A percentile compares a stretch with the other conserved stretches of the same genome.
Evolutionary conservation across 2,329 filamentous ascomycete species (phyloP).

Genomic region (Hypoxylon sp.): DNA sequence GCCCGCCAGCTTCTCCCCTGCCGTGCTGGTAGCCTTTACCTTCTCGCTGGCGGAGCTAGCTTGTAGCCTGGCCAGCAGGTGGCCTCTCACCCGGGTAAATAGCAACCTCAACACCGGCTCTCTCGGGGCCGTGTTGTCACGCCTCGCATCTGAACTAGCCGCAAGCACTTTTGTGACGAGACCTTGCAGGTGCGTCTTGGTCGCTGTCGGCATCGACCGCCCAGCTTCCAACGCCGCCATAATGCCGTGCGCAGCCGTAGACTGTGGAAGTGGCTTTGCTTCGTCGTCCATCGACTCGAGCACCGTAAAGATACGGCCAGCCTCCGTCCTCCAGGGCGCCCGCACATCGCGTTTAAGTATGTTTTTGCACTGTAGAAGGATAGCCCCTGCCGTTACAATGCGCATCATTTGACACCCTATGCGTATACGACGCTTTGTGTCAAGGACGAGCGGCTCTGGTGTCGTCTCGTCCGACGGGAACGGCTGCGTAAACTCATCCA

Average conservation of each 20-base stretch:
- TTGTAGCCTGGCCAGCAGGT: constrained; percentile 70
- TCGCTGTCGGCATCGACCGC: constrained; percentile 70
- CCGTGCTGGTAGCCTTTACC: constrained; percentile 72
- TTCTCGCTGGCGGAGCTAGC: constrained; percentile 74
- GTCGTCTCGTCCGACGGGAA: constrained; percentile 62
- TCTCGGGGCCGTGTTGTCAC: constrained; percentile 52
- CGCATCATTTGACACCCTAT: constrained; percentile 66
- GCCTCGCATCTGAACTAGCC: constrained; percentile 57
- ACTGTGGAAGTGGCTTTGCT: constrained; percentile 54
- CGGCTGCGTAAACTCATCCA: constrained; percentile 76
- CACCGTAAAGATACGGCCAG: constrained; percentile 72
- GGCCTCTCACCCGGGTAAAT: constrained; percentile 70
- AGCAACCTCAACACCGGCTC: constrained; percentile 71
- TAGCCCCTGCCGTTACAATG: constrained; percentile 76
- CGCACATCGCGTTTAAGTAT: constrained; percentile 82
- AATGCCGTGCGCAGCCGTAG: constrained; percentile 63
- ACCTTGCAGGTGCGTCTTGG: constrained; percentile 65
- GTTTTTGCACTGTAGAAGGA: constrained; percentile 83
- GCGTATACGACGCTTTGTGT: constrained; percentile 67
- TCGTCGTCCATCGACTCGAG: constrained; percentile 63
- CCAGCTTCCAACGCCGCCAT: constrained; percentile 70
- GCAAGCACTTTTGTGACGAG: constrained; percentile 64
- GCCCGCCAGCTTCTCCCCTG: constrained; percentile 72
- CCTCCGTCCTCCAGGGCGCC: constrained; percentile 78
- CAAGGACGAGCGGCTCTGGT: constrained; percentile 78